Base-by-base conservation (phyloP, 1,284 basidiomycete species). In the Naganishia sp. region DNA sequence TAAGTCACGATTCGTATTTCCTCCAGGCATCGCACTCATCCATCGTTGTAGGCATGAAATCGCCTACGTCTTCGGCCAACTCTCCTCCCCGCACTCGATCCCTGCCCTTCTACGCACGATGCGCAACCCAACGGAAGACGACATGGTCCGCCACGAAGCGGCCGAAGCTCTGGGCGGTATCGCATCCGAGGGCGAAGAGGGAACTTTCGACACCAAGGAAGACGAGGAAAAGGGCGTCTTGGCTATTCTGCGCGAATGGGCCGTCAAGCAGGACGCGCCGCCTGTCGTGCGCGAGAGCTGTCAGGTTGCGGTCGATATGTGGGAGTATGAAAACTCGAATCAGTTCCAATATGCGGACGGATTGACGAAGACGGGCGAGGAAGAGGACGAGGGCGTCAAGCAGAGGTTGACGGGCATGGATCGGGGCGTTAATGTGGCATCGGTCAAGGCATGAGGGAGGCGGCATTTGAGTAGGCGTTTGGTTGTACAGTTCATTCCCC, bases 131-230 rank as follows among this genome's bases (percentile, higher is more conserved):
- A 76, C 80, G 0, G 96, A 99, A 79, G 89, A 90, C 54, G 93
- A 96, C 67, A 99, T 99, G 96, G 96, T 99, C 5, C 87, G 96
- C 28, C 96, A 99, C 75, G 96, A 99, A 80, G 96, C 95, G 23
- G 96, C 96, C 6, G 96, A 99, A 80, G 96, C 96, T 2, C 85
- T 99, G 0, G 96, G 96, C 23, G 93, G 94, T 4, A 97, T 99
- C 61, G 93, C 90, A 1, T 93, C 91, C 2, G 91, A 93, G 1
- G 93, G 79, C 3, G 76, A 76, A 10, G 79, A 77, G 57, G 74
- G 75, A 39, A 72, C 51, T 15, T 69, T 54, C 28, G 68, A 66
- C 17, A 51, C 45, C n/a, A 49, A 56, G 13, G 72, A 71, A 25
- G 78, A 73, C 63, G 71, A 75, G 42, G 69, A 71, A 41, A 77